Base-by-base conservation (phyloP, 768 basidiomycete species). In the Pulveroboletus sp. region DNA sequence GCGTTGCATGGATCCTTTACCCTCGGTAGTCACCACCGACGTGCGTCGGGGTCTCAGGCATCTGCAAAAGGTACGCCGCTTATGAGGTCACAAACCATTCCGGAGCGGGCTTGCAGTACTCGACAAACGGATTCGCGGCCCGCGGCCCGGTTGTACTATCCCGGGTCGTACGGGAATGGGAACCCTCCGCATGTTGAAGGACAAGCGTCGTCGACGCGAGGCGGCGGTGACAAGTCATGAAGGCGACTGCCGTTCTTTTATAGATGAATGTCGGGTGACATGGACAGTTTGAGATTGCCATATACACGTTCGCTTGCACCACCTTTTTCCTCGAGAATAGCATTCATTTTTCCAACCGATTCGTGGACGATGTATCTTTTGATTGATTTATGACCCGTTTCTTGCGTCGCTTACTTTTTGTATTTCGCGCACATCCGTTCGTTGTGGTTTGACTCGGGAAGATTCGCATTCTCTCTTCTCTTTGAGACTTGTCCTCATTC, bases 351-450 rank as follows among this genome's bases (percentile, higher is more conserved):
- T 24, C n/a, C 46, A 45, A 44, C 47, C 52, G 44, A 49, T 51
- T 54, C 50, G 47, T 33, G 65, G 67, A 69, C 63, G 39, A 51
- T 53, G 58, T 51, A 58, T 54, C 46, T 54, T 27, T 43, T 69
- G 65, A 67, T 50, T 67, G 65, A 64, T 55, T 60, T 67, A 69
- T 67, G 56, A 35, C 42, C 51, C 50, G 49, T 53, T 54, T 65
- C 56, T 65, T 65, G 56, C 33, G 51, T 54, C 55, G 37, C 14
- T 47, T 52, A 56, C 56, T 63, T 58, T n/a, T 67, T 57, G 53
- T 57, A 55, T 62, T 56, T 45, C 44, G 30, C 50, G 47, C 60
- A 49, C 39, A 41, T 26, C n/a, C 40, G 17, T 53, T 55, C 37
- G 57, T 51, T 8, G 33, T 32, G 24, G 43, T 50, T 36, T 37